Percentiles rank a stretch among this genome's conserved stretches.
These are phyloP conservation scores for Choricystis sp. DNA, from an alignment of 139 green algal genomes.

Conservation along the genomic window DNA sequence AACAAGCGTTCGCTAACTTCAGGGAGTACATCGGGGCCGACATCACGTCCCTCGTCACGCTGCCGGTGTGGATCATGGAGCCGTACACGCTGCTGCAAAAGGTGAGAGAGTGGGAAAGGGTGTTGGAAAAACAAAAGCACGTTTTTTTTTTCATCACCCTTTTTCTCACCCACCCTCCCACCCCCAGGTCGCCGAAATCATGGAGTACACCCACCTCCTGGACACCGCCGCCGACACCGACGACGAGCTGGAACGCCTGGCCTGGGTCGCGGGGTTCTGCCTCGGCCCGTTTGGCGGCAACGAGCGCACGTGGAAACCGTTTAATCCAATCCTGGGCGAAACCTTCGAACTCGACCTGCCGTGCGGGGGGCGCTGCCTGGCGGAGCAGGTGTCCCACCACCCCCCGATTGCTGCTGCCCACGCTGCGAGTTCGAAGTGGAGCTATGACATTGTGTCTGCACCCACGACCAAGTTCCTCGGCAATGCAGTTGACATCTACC, in stretches of 20 bases:
- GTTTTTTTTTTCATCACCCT: too few relatives aligned
- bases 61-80: slow-evolving; percentile 97
- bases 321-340: slow-evolving; percentile 97
- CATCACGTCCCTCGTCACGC: slow-evolving; percentile 76
- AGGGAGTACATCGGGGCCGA: slow-evolving; percentile 73
- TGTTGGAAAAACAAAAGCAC: too few relatives aligned
- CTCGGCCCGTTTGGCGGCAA: slow-evolving; percentile 73
- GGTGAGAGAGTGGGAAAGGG: too few relatives aligned
- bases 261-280: slow-evolving; percentile 67
- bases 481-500: slow-evolving; percentile 91
- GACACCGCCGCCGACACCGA: slow-evolving; percentile 58
- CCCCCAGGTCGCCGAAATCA: slow-evolving; percentile 93
- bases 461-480: slow-evolving; percentile 93
- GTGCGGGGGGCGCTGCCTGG: slow-evolving; percentile 54
- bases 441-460: slow-evolving; percentile 86
- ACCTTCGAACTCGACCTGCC: slow-evolving; percentile 74
- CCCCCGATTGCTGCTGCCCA: slow-evolving; percentile 77
- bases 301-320: slow-evolving; percentile 94
- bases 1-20: slow-evolving; percentile 34
- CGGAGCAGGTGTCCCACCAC: slow-evolving; percentile 86
- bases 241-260: slow-evolving; percentile 63
- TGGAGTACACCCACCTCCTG: slow-evolving; percentile 90
- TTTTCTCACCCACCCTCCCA: too few relatives aligned
- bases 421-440: slow-evolving; percentile 68
- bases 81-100: slow-evolving; percentile 93